Evolutionary conservation across 2,329 filamentous ascomycete genomes (phyloP), one percentile per base, ranked within the genome.

Genomic region (Akanthomyces uredinophilus): DNA sequence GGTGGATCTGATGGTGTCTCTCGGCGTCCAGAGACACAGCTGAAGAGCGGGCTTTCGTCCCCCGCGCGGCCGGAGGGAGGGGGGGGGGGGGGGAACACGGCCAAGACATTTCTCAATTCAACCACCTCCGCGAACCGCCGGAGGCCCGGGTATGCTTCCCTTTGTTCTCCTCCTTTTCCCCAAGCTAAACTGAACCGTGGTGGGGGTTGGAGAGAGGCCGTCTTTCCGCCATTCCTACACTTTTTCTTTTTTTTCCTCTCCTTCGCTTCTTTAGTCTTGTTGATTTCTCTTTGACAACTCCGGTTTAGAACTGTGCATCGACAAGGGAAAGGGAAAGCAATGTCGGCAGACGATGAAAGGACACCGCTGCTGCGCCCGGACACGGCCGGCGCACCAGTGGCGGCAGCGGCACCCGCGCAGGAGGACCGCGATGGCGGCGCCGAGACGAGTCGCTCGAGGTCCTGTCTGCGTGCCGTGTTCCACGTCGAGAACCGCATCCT

Each of bases 401-500:
- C 39, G 16, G 39, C 20, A 16, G 7, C 16, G 35, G 2, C n/a
- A 18, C 22, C 51, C 6, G 44, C 29, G 50, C 11, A n/a, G 10
- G 43, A 24, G 18, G 6, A 5, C 20, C 11, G n/a, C n/a, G n/a
- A 20, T 29, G 55, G 18, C 44, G 29, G 44, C 32, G 29, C 29
- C 44, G 37, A 59, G 56, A 46, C 49, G 51, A 10, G 20, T 47
- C 52, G 58, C 39, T 35, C 11, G 41, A 46, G 46, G 10, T 63
- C 63, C 18, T 70, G 70, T 65, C 41, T 70, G 8, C 37, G 44
- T 1, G 29, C 47, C 16, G 60, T 63, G 11, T 70, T 72, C 3
- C 63, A 67, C 41, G 72, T 75, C 32, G 75, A 77, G 68, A 78
- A 82, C 63, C 78, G 79, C 14, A 78, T 85, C 49, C 72, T 88